Evolutionary conservation across 2,329 filamentous ascomycete genomes (phyloP), one percentile per base, ranked within the genome.

Genomic region (Chaetomium olivaceum): DNA sequence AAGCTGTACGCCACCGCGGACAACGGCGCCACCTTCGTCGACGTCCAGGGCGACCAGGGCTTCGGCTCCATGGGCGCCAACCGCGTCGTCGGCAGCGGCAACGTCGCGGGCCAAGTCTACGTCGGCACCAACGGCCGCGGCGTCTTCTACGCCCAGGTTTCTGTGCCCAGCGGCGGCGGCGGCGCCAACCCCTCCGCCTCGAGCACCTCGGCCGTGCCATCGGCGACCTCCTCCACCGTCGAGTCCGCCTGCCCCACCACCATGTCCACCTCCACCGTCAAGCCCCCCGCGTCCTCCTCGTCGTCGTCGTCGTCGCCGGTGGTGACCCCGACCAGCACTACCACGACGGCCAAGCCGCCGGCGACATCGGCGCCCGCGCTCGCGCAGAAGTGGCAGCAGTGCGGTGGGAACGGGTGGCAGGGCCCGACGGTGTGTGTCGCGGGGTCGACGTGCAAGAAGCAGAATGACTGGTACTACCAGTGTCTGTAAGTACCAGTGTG

Each of bases 111-210:
- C 1, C 75, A 80, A 61, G 80, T 84, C 0, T 84, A 82, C 55
- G 81, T 83, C 19, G 82, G 82, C 0, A 83, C 82, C 2, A 83
- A 83, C 62, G 82, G 82, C 0, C 77, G 81, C 1, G 81, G 82
- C 16, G 80, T 81, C 5, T 76, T 83, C 62, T 78, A 75, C 64
- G 78, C 70, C 23, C 58, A 72, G 61, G 67, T 69, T 7, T 62
- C 57, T 6, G 62, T 71, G 0, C 50, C 58, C 4, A 65, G 65
- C 3, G 67, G 63, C 6, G 67, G 67, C 1, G 67, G 61, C 14
- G 33, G 52, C 19, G 23, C 50, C 21, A 43, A 46, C 39, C 14
- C 52, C 5, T 36, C 63, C 33, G 33, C 33, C 27, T 29, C 27
- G 36, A 61, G 21, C 31, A 46, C 58, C 1, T 58, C 58, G 7